A percentile compares a stretch with the other conserved stretches of the same genome.
phyloP scores from a whole-genome alignment of 495 filamentous ascomycete genomes.

The Aspergillus diversus region DNA sequence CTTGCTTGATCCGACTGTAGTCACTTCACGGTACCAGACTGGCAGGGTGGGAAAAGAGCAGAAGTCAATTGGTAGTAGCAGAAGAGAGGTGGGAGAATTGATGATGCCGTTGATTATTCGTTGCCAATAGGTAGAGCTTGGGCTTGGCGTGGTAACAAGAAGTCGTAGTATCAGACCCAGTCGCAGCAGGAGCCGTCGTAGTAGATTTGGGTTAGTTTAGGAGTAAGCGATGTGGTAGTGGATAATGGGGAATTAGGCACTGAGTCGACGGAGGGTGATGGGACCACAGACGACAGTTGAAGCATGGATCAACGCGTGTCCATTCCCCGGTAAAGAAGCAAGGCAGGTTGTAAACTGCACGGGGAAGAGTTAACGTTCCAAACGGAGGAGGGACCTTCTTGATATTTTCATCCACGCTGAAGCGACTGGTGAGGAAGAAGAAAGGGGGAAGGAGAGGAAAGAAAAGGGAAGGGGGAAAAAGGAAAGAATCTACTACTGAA shows the following conservation, averaged over 20 bases:
- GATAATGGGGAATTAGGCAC: slow-evolving; percentile 9
- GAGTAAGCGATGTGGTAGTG: background rate
- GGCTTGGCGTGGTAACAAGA: slow-evolving; percentile 20
- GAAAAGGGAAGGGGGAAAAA: slow-evolving; percentile 5
- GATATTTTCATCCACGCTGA: background rate
- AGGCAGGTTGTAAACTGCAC: background rate
- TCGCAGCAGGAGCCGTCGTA: slow-evolving; percentile 1
- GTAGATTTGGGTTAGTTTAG: slow-evolving; percentile 12
- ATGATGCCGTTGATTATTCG: background rate
- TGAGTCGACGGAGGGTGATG: slow-evolving; percentile 12
- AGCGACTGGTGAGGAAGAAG: background rate
- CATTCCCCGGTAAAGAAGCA: slow-evolving; percentile 31
- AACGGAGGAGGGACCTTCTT: background rate
- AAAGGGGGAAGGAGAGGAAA: slow-evolving; percentile 1
- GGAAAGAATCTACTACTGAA: slow-evolving; percentile 1
- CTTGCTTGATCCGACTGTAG: background rate
- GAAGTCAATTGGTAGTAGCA: slow-evolving; percentile 10
- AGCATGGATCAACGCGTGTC: slow-evolving; percentile 48
- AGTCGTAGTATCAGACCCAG: slow-evolving; percentile 20
- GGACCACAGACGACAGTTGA: slow-evolving; percentile 19
- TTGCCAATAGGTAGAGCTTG: slow-evolving; percentile 7
- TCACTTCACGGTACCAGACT: slow-evolving; percentile 1
- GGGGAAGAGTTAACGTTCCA: background rate
- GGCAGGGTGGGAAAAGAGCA: slow-evolving; percentile 13
- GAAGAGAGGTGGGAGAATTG: slow-evolving; percentile 3